These are phyloP conservation scores for Ceratobasidium sp. DNA, from an alignment of 1,284 basidiomycete genomes.

Conservation along the genomic window DNA sequence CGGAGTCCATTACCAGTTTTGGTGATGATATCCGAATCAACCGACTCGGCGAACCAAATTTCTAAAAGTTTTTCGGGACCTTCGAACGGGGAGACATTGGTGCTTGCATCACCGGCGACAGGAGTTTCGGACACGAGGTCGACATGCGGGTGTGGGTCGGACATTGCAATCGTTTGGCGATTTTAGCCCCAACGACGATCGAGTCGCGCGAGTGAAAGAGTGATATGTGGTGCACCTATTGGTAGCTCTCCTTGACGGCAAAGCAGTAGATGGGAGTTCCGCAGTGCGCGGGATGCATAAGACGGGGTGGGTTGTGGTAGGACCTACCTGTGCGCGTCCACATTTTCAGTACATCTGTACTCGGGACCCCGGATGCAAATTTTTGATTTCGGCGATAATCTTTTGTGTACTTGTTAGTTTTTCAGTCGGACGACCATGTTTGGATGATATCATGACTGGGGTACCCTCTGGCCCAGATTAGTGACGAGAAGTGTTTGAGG, in stretches of 20 bases:
- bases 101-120: constrained; percentile 15
- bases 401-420: background rate
- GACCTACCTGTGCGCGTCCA: background rate
- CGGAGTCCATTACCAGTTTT: constrained; percentile 69
- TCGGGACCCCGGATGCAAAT: constrained; percentile 32
- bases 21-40: constrained; percentile 52
- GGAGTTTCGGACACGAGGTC: constrained; percentile 28
- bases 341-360: constrained; percentile 10
- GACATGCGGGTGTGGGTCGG: constrained; percentile 13
- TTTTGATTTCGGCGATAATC: constrained; percentile 31
- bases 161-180: constrained; percentile 5
- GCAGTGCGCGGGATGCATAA: constrained; percentile 61
- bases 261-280: constrained; percentile 31
- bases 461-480: background rate
- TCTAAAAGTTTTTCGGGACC: constrained; percentile 97
- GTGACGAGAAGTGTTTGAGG: constrained; percentile 1
- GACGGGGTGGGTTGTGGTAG: constrained; percentile 50
- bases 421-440: constrained; percentile 25
- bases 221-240: constrained; percentile 22
- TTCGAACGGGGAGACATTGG: constrained; percentile 65
- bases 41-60: constrained; percentile 92
- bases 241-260: constrained; percentile 38
- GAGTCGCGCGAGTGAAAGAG: background rate
- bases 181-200: background rate
- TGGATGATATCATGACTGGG: constrained; percentile 33